Conservation (phyloP, 2,329 filamentous ascomycete genomes). For the Microsporum audouinii region DNA sequence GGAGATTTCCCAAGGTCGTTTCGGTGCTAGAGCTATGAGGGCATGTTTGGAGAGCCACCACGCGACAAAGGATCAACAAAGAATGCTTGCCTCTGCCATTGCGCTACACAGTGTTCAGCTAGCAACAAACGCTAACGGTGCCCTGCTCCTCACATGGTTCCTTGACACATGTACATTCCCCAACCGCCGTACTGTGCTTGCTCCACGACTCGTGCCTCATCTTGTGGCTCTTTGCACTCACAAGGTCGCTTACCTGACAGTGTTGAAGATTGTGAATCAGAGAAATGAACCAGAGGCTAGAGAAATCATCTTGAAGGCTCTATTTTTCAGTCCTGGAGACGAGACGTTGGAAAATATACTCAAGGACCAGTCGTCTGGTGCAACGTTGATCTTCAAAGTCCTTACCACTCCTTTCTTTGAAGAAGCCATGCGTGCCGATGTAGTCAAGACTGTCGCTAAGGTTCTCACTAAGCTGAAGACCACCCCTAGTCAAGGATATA, state of each 20-base stretch:
- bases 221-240: conserved; percentile 93
- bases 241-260: conserved; percentile 94
- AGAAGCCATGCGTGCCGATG: conserved; percentile 73
- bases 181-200: conserved; percentile 76
- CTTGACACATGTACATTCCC: conserved; percentile 96
- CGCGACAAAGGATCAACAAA: conserved; percentile 86
- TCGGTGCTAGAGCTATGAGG: conserved; percentile 89
- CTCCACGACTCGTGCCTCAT: conserved; percentile 82
- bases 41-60: conserved; percentile 95
- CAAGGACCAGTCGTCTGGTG: conserved; percentile 79
- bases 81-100: conserved; percentile 86
- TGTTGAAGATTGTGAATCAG: conserved; percentile 97
- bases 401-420: conserved; percentile 96
- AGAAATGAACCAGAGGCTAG: conserved; percentile 86
- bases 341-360: conserved; percentile 81
- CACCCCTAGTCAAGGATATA: conserved; percentile 90
- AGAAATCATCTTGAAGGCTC: conserved; percentile 74
- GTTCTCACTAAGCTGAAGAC: conserved; percentile 85
- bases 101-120: conserved; percentile 94
- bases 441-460: conserved; percentile 82
- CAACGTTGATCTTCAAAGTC: conserved; percentile 96
- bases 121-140: conserved; percentile 91
- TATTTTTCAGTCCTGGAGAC: conserved; percentile 86
- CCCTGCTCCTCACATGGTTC: conserved; percentile 91
- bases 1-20: conserved; percentile 85